phyloP scores from a whole-genome alignment of 345 rosid genomes.

The Salix dunnii region DNA sequence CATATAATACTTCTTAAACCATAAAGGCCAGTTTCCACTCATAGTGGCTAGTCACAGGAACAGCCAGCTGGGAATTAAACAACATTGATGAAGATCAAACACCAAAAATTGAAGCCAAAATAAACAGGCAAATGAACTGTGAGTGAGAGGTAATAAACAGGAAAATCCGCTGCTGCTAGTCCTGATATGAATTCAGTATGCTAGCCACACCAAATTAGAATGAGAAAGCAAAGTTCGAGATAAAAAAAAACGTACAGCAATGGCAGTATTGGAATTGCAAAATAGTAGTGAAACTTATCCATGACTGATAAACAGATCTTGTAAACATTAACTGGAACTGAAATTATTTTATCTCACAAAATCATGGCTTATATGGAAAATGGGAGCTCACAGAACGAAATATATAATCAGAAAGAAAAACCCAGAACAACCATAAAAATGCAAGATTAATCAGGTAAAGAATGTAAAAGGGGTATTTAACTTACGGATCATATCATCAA shows the following conservation, averaged over 20 bases:
- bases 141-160: neutral
- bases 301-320: neutral
- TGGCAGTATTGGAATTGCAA: neutral
- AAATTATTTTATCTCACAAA: neutral
- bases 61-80: neutral
- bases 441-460: neutral
- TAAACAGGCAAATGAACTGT: neutral
- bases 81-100: neutral
- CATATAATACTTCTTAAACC: neutral
- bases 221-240: neutral
- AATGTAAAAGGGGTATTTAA: neutral
- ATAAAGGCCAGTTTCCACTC: neutral
- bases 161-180: neutral
- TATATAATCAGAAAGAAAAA: neutral
- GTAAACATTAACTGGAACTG: neutral
- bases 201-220: neutral
- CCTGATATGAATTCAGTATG: neutral
- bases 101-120: neutral
- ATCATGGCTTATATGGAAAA: neutral
- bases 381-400: neutral
- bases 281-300: neutral
- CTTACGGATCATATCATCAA: conserved; percentile 75
- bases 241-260: neutral
- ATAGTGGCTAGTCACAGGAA: neutral
- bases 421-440: neutral